These are phyloP conservation scores for Isoetes taiwanensis DNA, from an alignment of 75 land plant genomes.

Conservation along the genomic window DNA sequence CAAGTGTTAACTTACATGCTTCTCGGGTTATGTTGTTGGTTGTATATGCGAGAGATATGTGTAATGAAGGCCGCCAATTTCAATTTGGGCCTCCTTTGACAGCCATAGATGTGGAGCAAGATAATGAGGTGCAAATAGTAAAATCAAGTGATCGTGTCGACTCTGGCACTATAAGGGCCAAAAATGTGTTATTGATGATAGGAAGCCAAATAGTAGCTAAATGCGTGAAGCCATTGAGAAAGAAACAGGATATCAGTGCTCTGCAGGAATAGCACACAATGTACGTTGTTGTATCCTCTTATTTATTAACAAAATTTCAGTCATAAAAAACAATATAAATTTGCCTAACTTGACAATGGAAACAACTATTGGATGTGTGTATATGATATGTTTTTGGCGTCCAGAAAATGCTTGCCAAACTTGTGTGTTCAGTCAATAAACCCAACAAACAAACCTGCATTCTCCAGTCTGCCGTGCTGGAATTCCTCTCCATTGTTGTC, in stretches of 20 bases:
- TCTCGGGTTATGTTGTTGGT: conserved; percentile 22
- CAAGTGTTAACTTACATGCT: not conserved
- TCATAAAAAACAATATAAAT: too few relatives aligned
- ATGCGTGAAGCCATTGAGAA: conserved; percentile 26
- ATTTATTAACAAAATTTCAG: too few relatives aligned
- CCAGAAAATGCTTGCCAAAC: conserved; percentile 39
- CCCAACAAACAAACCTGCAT: conserved; percentile 33
- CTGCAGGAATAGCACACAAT: conserved; percentile 28
- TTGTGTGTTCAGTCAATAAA: conserved; percentile 26
- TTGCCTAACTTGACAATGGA: too few relatives aligned
- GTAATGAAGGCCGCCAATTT: too few relatives aligned
- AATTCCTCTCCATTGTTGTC: conserved; percentile 19
- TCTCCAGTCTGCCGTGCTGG: conserved; percentile 19
- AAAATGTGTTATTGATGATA: conserved; percentile 12
- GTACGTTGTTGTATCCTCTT: too few relatives aligned
- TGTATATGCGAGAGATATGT: not conserved
- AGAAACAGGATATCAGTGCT: conserved; percentile 31
- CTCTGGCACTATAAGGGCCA: too few relatives aligned
- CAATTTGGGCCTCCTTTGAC: too few relatives aligned
- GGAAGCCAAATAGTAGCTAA: conserved; percentile 28
- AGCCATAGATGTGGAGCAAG: not conserved
- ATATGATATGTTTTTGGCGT: too few relatives aligned
- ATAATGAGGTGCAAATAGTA: not conserved
- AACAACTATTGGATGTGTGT: too few relatives aligned
- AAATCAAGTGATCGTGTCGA: not conserved